phyloP scores from a whole-genome alignment of 2,329 filamentous ascomycete species.

The Fonsecaea pedrosoi region DNA sequence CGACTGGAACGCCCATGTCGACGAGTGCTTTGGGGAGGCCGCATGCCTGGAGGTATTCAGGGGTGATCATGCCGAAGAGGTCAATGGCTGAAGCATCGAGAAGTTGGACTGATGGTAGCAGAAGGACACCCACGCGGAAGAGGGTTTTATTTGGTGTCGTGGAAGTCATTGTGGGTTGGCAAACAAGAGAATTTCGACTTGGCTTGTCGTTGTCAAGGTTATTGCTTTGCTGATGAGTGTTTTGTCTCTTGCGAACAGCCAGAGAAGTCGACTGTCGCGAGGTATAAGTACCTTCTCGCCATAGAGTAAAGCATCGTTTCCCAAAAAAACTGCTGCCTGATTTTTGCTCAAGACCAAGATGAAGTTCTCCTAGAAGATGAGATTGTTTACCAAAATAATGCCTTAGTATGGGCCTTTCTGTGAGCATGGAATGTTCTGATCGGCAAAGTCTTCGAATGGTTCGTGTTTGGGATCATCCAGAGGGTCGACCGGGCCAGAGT shows the following conservation, averaged over 20 bases:
- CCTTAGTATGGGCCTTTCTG: neutral
- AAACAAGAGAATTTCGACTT: neutral
- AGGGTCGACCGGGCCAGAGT: neutral
- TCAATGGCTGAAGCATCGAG: conserved; percentile 50
- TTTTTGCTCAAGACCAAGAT: neutral
- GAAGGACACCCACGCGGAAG: conserved; percentile 47
- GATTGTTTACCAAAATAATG: neutral
- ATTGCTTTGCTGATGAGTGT: neutral
- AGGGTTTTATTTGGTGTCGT: conserved; percentile 12
- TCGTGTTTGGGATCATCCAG: neutral
- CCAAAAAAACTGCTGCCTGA: neutral
- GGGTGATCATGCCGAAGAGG: conserved; percentile 48
- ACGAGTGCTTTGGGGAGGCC: conserved; percentile 44
- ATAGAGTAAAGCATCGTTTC: neutral
- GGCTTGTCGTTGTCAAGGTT: neutral
- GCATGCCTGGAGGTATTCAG: conserved; percentile 43
- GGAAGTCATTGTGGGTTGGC: neutral
- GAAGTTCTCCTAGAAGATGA: neutral
- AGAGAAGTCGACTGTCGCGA: neutral
- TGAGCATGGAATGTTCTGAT: neutral
- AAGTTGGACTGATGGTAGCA: conserved; percentile 48
- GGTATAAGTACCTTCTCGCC: neutral
- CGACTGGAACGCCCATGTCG: conserved; percentile 28
- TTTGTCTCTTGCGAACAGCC: neutral
- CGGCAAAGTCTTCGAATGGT: neutral